Evolutionary conservation across 2,329 filamentous ascomycete species (phyloP), one percentile per base, ranked within the genome.

Genomic region (Chalara sp.): DNA sequence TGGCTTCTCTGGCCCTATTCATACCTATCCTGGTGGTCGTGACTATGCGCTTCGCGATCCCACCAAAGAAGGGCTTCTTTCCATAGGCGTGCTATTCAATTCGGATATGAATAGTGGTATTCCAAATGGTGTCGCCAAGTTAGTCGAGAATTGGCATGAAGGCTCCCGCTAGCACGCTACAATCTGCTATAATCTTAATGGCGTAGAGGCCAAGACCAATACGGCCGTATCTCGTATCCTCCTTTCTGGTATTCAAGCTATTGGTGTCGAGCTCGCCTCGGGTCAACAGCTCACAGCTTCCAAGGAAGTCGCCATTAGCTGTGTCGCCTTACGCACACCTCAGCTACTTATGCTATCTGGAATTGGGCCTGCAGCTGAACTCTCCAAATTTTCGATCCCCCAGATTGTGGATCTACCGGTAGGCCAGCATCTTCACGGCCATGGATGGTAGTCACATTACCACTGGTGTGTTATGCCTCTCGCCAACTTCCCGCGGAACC

Each of bases 301-400:
- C 12, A 28, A 32, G 30, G 71, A 76, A 55, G 72, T 76, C 40
- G 74, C 76, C 54, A 49, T 76, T 7, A 63, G 72, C 3, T 72
- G 67, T 35, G 74, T 74, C 32, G 57, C 70, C 6, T 70, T 70
- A 61, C 70, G 72, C 58, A 68, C 67, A 1, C 72, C 72, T 6
- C 69, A 72, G 53, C 59, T 75, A 46, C 67, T 74, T 11, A 72
- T 72, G 61, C 65, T 72, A 7, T 70, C 66, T 41, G 72, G 72
- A 37, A 58, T 74, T 43, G 72, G 72, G 1, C 5, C 13, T 28
- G 5, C 12, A 30, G 13, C 12, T 10, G 43, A 44, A 11, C 43
- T 44, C 12, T 29, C 13, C 11, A 13, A 30, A 7, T 30, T 29
- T 29, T 11, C 11, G 5, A 44, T 44, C 6, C 6, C 43, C 32